Conservation (phyloP, 2,329 filamentous ascomycete genomes). For the Fusarium circinatum region DNA sequence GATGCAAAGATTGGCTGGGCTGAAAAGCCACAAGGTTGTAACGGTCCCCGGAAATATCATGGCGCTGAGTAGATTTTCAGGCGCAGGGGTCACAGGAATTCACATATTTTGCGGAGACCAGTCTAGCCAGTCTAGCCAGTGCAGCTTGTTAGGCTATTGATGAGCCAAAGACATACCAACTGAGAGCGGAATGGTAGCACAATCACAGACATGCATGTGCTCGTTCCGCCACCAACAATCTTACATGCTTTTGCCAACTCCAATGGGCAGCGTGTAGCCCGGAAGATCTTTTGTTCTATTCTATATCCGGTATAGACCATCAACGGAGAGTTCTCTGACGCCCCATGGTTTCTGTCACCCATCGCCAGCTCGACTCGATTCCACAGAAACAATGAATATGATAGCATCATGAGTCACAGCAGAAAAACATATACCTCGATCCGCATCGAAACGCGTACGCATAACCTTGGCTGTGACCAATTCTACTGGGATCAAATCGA, state of each 20-base stretch:
- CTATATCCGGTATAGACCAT: neutral
- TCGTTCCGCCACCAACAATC: neutral
- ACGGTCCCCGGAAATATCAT: neutral
- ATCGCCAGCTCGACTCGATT: neutral
- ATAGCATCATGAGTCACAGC: neutral
- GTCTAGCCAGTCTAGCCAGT: no score
- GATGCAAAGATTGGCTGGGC: neutral
- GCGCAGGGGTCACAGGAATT: neutral
- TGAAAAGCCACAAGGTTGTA: neutral
- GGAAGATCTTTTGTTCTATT: neutral
- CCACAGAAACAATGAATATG: neutral
- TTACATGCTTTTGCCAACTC: neutral
- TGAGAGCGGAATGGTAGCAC: neutral
- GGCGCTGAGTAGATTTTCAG: fast-evolving
- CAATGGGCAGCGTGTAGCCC: neutral
- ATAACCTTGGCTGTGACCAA: neutral
- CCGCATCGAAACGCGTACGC: neutral
- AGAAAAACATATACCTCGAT: neutral
- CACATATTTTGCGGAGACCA: no score
- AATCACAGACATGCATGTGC: neutral
- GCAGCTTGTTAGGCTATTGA: neutral
- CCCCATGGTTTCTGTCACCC: neutral
- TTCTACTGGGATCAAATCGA: neutral
- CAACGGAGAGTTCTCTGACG: neutral
- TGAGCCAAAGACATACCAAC: neutral